These are phyloP conservation scores for Venturia aucupariae DNA, from an alignment of 2,329 filamentous ascomycete genomes.

Conservation along the genomic window DNA sequence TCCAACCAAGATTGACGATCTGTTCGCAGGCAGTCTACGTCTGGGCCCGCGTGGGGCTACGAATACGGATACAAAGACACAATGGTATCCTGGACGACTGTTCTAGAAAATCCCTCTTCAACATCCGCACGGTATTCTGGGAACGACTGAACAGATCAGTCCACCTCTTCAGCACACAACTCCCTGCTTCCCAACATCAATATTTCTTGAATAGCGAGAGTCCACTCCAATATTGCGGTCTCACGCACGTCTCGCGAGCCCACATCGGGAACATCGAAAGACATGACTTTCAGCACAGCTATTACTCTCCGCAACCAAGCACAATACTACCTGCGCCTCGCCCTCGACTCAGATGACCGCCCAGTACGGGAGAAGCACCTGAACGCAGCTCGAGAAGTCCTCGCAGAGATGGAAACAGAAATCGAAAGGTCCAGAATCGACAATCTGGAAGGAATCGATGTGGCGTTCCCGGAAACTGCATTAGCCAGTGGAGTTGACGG, in stretches of 20 bases:
- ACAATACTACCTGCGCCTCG: constrained; percentile 1
- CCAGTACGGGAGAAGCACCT: not conserved
- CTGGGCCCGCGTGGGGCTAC: not conserved
- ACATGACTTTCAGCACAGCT: not conserved
- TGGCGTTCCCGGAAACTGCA: not conserved
- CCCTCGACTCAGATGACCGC: constrained; percentile 2
- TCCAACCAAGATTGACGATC: not conserved
- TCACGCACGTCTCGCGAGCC: not conserved
- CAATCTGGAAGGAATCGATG: not conserved
- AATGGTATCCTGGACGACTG: not conserved
- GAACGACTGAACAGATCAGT: not conserved
- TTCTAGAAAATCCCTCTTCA: no score
- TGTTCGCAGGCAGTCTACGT: not conserved
- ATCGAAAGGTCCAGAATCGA: not conserved
- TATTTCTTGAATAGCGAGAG: not conserved
- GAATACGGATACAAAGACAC: not conserved
- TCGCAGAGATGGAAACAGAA: not conserved
- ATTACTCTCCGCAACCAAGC: not conserved
- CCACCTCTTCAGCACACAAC: not conserved
- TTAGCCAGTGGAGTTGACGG: no score
- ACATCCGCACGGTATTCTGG: no score
- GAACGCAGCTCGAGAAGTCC: not conserved
- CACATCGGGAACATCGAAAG: not conserved
- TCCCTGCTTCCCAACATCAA: not conserved
- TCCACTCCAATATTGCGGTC: not conserved